phyloP scores from a whole-genome alignment of 805 yeast genomes.

The Tetrapisispora namnaoensis region DNA sequence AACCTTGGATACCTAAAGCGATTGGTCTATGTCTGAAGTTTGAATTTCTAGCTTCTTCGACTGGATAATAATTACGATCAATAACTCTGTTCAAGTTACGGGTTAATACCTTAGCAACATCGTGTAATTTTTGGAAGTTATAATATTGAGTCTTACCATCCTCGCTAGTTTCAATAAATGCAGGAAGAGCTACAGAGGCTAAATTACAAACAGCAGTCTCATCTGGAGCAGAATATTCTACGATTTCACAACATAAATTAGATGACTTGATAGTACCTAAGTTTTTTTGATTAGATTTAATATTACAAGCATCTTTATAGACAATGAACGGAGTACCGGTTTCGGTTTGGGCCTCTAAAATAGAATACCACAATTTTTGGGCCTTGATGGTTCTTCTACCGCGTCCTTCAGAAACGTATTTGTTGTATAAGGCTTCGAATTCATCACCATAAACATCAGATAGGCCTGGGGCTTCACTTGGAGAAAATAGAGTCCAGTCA shows the following conservation, averaged over 20 bases:
- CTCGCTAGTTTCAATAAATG: constrained; percentile 44
- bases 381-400: constrained; percentile 57
- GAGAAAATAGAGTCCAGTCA: constrained; percentile 84
- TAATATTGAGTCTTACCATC: constrained; percentile 39
- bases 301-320: constrained; percentile 83
- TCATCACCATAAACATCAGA: constrained; percentile 75
- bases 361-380: constrained; percentile 80
- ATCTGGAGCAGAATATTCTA: constrained; percentile 78
- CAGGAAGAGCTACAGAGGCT: constrained; percentile 82
- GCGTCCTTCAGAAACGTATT: constrained; percentile 58
- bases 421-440: constrained; percentile 56
- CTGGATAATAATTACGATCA: constrained; percentile 77
- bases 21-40: constrained; percentile 80
- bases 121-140: constrained; percentile 65
- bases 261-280: constrained; percentile 87
- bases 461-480: constrained; percentile 78
- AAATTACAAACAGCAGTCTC: constrained; percentile 93
- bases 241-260: constrained; percentile 85
- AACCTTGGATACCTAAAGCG: constrained; percentile 92
- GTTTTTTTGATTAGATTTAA: constrained; percentile 80
- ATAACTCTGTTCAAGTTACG: constrained; percentile 72
- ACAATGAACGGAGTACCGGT: constrained; percentile 93
- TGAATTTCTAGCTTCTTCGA: constrained; percentile 58
- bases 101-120: constrained; percentile 63
- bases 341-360: constrained; percentile 84